Evolutionary conservation across 169 alveolate genomes (phyloP).

Genomic region (Plasmodium reichenowi): DNA sequence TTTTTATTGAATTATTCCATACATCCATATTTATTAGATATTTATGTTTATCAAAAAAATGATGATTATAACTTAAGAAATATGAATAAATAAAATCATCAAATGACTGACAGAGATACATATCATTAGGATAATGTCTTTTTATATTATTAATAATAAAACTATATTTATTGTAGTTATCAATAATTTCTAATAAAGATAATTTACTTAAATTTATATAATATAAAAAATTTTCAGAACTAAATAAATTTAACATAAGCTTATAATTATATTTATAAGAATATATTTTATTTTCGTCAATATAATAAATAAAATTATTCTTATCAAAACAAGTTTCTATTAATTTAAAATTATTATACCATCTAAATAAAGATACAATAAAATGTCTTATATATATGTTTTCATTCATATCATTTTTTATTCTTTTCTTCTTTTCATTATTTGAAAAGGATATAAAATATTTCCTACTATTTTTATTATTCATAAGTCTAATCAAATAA

Average conservation of each 20-base stretch:
- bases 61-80: slow-evolving; percentile 37
- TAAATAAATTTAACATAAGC: slow-evolving; percentile 23
- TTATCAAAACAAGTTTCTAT: slow-evolving; percentile 31
- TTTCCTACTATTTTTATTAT: not conserved
- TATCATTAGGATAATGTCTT: slow-evolving; percentile 50
- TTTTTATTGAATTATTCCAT: slow-evolving; percentile 28
- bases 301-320: slow-evolving; percentile 26
- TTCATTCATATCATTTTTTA: slow-evolving; percentile 28
- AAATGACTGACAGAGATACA: slow-evolving; percentile 23
- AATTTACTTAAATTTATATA: slow-evolving; percentile 55
- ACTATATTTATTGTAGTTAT: slow-evolving; percentile 39
- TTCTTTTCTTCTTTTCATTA: slow-evolving; percentile 6
- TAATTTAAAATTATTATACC: slow-evolving; percentile 51
- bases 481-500: slow-evolving; percentile 17
- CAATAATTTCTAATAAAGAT: slow-evolving; percentile 33
- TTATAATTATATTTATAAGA: slow-evolving; percentile 59
- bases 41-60: slow-evolving; percentile 36
- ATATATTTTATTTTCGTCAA: slow-evolving; percentile 59
- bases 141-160: slow-evolving; percentile 39
- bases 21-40: slow-evolving; percentile 17
- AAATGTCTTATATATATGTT: slow-evolving; percentile 56
- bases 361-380: slow-evolving; percentile 48
- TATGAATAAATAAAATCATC: slow-evolving; percentile 20
- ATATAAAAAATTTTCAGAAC: slow-evolving; percentile 53
- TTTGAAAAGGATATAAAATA: not conserved